Evolutionary conservation across 208 protist genomes (phyloP), one percentile per base, ranked within the genome.

Genomic region (Novymonas esmeraldas): DNA sequence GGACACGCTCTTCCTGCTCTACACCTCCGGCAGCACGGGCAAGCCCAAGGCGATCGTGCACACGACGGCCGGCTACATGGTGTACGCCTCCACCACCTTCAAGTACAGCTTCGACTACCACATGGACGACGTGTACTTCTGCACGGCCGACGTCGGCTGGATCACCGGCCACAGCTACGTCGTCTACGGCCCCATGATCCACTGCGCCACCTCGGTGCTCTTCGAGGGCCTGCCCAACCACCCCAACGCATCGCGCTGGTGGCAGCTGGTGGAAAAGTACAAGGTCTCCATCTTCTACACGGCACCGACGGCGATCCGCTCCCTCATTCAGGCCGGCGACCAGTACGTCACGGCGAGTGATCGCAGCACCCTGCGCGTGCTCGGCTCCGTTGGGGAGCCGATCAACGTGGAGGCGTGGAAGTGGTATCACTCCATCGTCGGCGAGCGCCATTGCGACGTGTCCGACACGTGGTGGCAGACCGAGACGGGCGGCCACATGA

Each of bases 391-490:
- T 28, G 98, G 98, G 26, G 98, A 99, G 83, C 94, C 97, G 14
- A 98, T 98, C 68, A 98, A 98, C 85, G 79, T 89, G 11, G 87
- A 97, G 70, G 97, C 96, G 36, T 99, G 96, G 89, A 67, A 81
- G 22, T 99, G 97, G 95, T 98, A 96, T 72, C 66, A 97, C 66
- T 72, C 90, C 3, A 81, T 97, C 14, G 86, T 98, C n/a, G 98
- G 98, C 46, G 72, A 96, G 24, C 70, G 79, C 3, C 87, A 91
- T 36, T 97, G 89, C 74, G 70, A 93, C 20, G 90, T 99, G 44
- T 92, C 98, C 0, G 98, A 99, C 79, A 99, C 98, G 39, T 99
- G 90, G 77, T 99, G 98, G 98, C 98, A 99, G 85, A 99, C 98
- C 1, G 98, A 99, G 86, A 98, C 96, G 41, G 98, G 97, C 46